phyloP scores from a whole-genome alignment of 2,329 filamentous ascomycete genomes.

The Colletotrichum lupini region DNA sequence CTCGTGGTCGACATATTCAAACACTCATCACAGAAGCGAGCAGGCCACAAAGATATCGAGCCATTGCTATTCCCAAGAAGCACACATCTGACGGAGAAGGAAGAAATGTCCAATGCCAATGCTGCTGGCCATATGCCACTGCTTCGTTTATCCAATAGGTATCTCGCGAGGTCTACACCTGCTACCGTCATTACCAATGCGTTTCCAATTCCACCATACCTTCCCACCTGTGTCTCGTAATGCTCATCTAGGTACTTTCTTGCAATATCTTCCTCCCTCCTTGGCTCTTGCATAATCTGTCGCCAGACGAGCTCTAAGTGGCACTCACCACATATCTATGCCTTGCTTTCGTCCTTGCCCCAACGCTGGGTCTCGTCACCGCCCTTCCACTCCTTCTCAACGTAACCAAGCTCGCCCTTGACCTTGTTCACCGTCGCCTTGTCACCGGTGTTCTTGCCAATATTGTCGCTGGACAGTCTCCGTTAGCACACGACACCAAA shows the following conservation, averaged over 20 bases:
- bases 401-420: slow-evolving; percentile 87
- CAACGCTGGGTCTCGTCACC: slow-evolving; percentile 88
- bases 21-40: too few species aligned
- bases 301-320: slow-evolving; percentile 25
- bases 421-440: slow-evolving; percentile 81
- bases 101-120: background rate
- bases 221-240: background rate
- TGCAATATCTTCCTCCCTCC: too few species aligned
- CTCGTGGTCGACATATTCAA: too few species aligned
- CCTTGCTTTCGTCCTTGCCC: slow-evolving; percentile 65
- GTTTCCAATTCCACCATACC: background rate
- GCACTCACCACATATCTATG: slow-evolving; percentile 20
- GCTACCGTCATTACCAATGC: background rate
- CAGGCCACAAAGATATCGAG: too few species aligned
- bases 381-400: slow-evolving; percentile 84
- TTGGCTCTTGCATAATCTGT: slow-evolving; percentile 1
- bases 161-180: background rate
- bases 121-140: background rate
- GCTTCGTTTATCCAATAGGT: background rate
- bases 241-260: too few species aligned
- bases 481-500: slow-evolving; percentile 14
- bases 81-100: background rate
- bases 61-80: too few species aligned
- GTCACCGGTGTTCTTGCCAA: slow-evolving; percentile 94
- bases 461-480: slow-evolving; percentile 70